Conservation (phyloP, 2,329 filamentous ascomycete genomes). For the Penicillium glabrum region DNA sequence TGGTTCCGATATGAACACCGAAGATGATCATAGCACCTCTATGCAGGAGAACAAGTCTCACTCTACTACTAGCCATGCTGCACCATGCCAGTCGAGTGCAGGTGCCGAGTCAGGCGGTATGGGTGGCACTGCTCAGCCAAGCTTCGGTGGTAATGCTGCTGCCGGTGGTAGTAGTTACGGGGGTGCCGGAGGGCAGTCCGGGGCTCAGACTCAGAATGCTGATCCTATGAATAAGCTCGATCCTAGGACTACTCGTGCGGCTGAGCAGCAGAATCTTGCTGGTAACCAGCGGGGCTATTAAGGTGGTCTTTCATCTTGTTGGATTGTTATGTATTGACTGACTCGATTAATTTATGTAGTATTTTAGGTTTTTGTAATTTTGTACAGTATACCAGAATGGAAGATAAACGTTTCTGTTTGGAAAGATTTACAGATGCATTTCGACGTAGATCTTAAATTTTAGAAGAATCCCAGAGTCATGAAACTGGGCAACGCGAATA, state of each 20-base stretch:
- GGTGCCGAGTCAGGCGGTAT: background rate
- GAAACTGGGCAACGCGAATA: background rate
- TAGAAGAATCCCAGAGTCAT: too few relatives aligned
- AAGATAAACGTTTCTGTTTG: too few relatives aligned
- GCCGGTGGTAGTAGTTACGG: slow-evolving; percentile 12
- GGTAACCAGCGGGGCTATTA: slow-evolving; percentile 13
- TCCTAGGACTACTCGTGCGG: background rate
- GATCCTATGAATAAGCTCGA: slow-evolving; percentile 8
- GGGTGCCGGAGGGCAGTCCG: background rate
- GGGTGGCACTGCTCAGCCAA: background rate
- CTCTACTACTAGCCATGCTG: slow-evolving; percentile 7
- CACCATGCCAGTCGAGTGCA: slow-evolving; percentile 1
- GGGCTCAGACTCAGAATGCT: background rate
- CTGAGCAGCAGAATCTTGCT: background rate
- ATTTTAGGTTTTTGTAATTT: too few relatives aligned
- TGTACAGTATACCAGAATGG: too few relatives aligned
- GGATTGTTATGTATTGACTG: background rate
- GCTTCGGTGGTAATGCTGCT: slow-evolving; percentile 8
- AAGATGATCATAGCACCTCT: background rate
- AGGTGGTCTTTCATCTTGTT: background rate
- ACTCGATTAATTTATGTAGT: background rate
- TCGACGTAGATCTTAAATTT: too few relatives aligned
- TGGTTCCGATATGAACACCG: background rate
- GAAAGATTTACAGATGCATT: too few relatives aligned
- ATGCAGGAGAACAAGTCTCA: slow-evolving; percentile 11